Evolutionary conservation across 371 early-diverging fungal genomes (phyloP), one percentile per base, ranked within the genome.

Genomic region (Mucor piriformis): DNA sequence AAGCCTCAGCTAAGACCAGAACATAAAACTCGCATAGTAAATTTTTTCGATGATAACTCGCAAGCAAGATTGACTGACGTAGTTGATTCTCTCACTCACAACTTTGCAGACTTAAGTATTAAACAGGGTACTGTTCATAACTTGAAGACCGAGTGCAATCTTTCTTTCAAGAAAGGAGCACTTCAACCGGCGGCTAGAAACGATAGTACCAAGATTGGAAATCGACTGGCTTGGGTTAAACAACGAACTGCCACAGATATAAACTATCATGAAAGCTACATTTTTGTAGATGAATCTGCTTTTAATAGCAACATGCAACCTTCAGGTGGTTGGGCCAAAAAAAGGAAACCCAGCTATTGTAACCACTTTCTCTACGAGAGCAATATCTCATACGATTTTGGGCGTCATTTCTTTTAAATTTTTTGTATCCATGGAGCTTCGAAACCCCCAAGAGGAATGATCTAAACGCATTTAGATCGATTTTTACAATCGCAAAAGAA

Each of bases 231-330:
- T 7, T 62, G 51, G 62, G 56, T 55, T 35, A 20, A 48, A 20
- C 24, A 62, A 38, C 50, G 51, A 46, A 32, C 27, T 38, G 27
- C 16, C 47, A 48, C 48, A 53, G 40, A 60, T 38, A 60, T 54
- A 48, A 32, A 54, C 35, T 60, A 46, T 52, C 35, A 52, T 21
- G 44, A 59, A 43, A 59, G 43, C 29, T 57, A 40, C 23, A 15
- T 57, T 56, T 56, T 56, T 51, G 21, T 56, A 6, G 49, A 57
- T 34, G 67, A 43, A 43, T 24, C 57, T 21, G 57, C 20, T 3
- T 63, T 63, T 15, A 25, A 55, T 48, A 57, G 56, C 52, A 63
- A 56, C 34, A 63, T 50, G 57, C 8, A 48, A 33, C 52, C 32
- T 47, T 20, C 54, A 52, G 13, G 49, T 6, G 60, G 46, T 21